phyloP scores from a whole-genome alignment of 441 rosid genomes.

The Sinapis alba region DNA sequence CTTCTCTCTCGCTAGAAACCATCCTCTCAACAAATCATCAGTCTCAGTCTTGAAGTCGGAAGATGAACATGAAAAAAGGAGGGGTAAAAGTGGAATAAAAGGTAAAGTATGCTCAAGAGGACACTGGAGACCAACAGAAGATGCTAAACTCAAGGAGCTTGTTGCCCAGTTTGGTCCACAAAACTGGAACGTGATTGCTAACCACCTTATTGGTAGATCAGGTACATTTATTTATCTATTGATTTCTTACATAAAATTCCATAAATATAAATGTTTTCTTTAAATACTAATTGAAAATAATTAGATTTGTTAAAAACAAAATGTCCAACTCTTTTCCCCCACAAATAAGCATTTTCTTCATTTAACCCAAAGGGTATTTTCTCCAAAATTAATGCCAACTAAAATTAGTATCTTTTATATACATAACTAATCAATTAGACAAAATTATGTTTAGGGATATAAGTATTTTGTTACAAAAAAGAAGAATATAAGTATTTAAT shows the following conservation, averaged over 20 bases:
- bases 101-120: constrained; percentile 56
- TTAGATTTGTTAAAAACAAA: neutral
- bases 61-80: constrained; percentile 20
- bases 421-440: neutral
- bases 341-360: neutral
- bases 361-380: neutral
- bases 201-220: constrained; percentile 91
- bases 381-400: neutral
- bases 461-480: neutral
- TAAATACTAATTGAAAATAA: neutral
- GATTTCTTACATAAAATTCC: neutral
- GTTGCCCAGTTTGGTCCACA: constrained; percentile 90
- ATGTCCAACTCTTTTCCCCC: neutral
- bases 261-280: neutral
- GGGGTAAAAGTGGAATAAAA: constrained; percentile 29
- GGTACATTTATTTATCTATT: constrained; percentile 43
- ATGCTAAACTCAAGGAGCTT: constrained; percentile 83
- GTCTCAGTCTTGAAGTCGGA: constrained; percentile 22
- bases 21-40: constrained; percentile 22
- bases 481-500: neutral
- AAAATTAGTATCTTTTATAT: neutral
- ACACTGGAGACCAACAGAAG: constrained; percentile 99
- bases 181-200: constrained; percentile 95
- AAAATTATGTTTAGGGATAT: neutral
- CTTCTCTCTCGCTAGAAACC: constrained; percentile 14